Evolutionary conservation across 139 green algal genomes (phyloP).

Genomic region (Chlamydomonas urium): DNA sequence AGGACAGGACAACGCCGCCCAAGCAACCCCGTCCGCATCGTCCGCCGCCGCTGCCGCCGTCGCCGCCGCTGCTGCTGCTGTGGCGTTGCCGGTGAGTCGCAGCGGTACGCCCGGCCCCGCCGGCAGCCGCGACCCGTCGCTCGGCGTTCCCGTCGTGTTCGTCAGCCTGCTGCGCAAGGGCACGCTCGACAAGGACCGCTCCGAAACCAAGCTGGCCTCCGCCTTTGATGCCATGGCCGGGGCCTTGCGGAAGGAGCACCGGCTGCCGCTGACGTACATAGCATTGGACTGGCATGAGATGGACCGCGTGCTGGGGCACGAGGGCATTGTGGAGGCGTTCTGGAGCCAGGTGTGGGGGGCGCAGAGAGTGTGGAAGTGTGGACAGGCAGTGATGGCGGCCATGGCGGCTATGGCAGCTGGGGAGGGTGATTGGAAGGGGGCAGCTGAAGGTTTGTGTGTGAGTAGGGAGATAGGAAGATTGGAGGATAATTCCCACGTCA

Average conservation of each 20-base stretch:
- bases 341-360: slow-evolving; percentile 73
- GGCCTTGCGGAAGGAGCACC: slow-evolving; percentile 47
- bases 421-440: too few relatives aligned
- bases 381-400: too few relatives aligned
- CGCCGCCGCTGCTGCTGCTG: too few relatives aligned
- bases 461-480: too few relatives aligned
- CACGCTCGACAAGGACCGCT: slow-evolving; percentile 51
- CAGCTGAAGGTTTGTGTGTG: too few relatives aligned
- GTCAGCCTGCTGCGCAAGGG: slow-evolving; percentile 92
- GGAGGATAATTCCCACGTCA: too few relatives aligned
- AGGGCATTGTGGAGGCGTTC: slow-evolving; percentile 82
- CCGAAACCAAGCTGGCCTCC: slow-evolving; percentile 53
- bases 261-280: slow-evolving; percentile 43
- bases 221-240: slow-evolving; percentile 56
- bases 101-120: background rate
- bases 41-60: too few relatives aligned
- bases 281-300: slow-evolving; percentile 94
- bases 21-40: too few relatives aligned
- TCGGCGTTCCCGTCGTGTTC: slow-evolving; percentile 74
- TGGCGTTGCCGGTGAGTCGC: too few relatives aligned
- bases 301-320: slow-evolving; percentile 80
- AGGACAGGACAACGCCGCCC: too few relatives aligned
- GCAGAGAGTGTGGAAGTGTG: too few relatives aligned
- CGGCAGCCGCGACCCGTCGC: background rate
- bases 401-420: too few relatives aligned